Percentiles rank a stretch among this genome's conserved stretches.
phyloP scores from a whole-genome alignment of 2,329 filamentous ascomycete species.

The Pseudogymnoascus sp. region DNA sequence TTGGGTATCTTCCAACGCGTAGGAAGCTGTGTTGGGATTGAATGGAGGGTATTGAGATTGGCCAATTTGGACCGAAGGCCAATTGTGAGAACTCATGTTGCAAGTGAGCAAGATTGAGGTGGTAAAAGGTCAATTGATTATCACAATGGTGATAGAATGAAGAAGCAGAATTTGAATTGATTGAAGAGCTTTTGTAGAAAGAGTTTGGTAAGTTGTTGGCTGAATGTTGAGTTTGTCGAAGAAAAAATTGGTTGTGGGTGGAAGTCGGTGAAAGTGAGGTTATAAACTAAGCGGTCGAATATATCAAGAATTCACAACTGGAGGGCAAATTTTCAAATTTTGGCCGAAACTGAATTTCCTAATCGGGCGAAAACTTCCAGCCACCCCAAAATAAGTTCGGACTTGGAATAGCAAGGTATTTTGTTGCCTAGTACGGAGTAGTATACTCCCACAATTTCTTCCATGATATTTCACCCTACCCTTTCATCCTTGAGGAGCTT shows the following conservation, averaged over 20 bases:
- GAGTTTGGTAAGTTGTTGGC: background rate
- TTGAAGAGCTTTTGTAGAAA: background rate
- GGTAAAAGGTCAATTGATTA: background rate
- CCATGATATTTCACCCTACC: background rate
- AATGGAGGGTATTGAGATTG: conserved; percentile 2
- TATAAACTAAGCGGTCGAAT: background rate
- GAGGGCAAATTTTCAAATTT: background rate
- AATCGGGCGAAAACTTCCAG: background rate
- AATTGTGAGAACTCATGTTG: conserved; percentile 10
- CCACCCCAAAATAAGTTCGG: background rate
- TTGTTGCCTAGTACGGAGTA: background rate
- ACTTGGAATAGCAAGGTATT: background rate
- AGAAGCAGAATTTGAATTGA: background rate
- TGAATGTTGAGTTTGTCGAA: background rate
- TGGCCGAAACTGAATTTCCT: conserved; percentile 7
- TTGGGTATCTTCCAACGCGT: background rate
- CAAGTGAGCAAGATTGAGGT: background rate
- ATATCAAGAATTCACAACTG: conserved; percentile 7
- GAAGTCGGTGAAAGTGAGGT: background rate
- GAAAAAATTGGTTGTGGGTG: background rate
- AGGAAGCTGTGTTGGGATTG: conserved; percentile 7
- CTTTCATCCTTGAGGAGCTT: background rate
- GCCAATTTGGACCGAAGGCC: background rate
- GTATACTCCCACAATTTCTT: background rate
- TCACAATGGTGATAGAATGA: background rate